phyloP scores from a whole-genome alignment of 768 basidiomycete species.

The Boletus reticulatus region DNA sequence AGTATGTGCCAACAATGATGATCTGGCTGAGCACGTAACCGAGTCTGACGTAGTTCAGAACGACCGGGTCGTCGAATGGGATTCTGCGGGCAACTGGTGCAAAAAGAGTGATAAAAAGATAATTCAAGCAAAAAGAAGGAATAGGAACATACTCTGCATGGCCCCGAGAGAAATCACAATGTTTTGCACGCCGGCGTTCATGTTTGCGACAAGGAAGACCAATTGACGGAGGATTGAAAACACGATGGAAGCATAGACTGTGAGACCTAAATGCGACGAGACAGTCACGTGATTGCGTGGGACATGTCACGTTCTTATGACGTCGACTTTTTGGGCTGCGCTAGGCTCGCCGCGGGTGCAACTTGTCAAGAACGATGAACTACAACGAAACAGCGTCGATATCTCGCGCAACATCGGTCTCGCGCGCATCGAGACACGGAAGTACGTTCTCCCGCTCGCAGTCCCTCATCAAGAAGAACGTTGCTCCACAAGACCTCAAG shows the following conservation, averaged over 20 bases:
- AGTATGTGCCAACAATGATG: conserved; percentile 72
- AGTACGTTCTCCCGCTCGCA: conserved; percentile 79
- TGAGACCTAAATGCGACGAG: neutral
- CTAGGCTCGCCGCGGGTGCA: too few species aligned
- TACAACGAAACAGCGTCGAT: conserved; percentile 48
- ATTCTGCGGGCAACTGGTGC: conserved; percentile 82
- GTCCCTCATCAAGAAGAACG: conserved; percentile 92
- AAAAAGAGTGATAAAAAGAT: neutral
- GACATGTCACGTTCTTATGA: conserved; percentile 25
- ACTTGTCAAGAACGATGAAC: conserved; percentile 19
- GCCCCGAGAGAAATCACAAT: conserved; percentile 87
- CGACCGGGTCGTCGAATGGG: conserved; percentile 84
- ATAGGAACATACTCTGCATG: conserved; percentile 69
- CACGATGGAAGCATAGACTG: neutral
- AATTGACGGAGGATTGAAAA: conserved; percentile 12
- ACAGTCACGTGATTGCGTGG: conserved; percentile 12
- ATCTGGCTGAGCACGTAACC: conserved; percentile 79
- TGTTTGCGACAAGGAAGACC: conserved; percentile 34
- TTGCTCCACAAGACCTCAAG: conserved; percentile 83
- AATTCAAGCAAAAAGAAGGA: neutral
- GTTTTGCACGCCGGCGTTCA: conserved; percentile 78
- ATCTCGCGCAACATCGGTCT: conserved; percentile 72
- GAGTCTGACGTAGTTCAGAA: conserved; percentile 78
- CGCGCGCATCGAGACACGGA: conserved; percentile 58
- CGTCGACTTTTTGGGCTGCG: conserved; percentile 17